phyloP scores from a whole-genome alignment of 2,329 filamentous ascomycete genomes.

The Kalmusia sp. region DNA sequence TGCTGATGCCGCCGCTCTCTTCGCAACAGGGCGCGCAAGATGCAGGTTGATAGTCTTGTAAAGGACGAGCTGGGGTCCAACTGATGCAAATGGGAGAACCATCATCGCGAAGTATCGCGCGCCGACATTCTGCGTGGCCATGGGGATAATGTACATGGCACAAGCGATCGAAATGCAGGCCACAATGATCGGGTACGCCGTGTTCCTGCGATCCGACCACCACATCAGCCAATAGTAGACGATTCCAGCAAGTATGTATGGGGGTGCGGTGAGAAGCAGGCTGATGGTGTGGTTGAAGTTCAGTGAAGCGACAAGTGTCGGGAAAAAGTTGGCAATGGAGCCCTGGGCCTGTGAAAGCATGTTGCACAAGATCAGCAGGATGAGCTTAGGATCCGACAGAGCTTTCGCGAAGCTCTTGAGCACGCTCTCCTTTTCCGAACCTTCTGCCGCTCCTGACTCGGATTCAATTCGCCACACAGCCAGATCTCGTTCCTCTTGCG shows the following conservation, averaged over 20 bases:
- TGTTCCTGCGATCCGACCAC: constrained; percentile 53
- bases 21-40: constrained; percentile 26
- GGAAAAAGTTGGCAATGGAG: constrained; percentile 58
- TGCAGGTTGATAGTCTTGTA: constrained; percentile 33
- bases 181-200: constrained; percentile 49
- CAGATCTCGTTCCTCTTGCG: constrained; percentile 19
- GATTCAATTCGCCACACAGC: constrained; percentile 29
- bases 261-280: constrained; percentile 63
- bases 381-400: constrained; percentile 64
- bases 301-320: constrained; percentile 61
- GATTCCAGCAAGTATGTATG: constrained; percentile 61
- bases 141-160: constrained; percentile 46
- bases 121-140: constrained; percentile 36
- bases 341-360: constrained; percentile 65
- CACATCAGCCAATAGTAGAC: constrained; percentile 52
- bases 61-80: constrained; percentile 28
- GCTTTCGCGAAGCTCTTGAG: constrained; percentile 63
- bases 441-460: constrained; percentile 24
- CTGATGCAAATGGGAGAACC: constrained; percentile 28
- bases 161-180: constrained; percentile 48
- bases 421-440: constrained; percentile 47
- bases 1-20: constrained; percentile 29
- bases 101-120: constrained; percentile 43
- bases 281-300: constrained; percentile 62
- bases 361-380: constrained; percentile 66